phyloP scores from a whole-genome alignment of 2,329 filamentous ascomycete species.

The Pseudopithomyces maydicus region DNA sequence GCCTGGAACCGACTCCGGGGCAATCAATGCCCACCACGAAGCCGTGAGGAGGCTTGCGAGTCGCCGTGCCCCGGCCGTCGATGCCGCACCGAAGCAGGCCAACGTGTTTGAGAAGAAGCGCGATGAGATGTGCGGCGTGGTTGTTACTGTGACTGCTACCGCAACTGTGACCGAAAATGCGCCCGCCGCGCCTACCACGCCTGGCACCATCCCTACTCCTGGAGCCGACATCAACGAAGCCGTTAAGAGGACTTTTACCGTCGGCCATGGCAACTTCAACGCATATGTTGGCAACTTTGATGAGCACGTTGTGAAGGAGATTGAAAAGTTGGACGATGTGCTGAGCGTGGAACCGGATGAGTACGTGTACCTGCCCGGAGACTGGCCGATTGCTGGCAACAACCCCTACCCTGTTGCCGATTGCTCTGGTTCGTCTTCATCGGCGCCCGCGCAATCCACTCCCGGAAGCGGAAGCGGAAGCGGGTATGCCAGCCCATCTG shows the following conservation, averaged over 20 bases:
- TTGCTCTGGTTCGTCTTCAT: not conserved
- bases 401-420: slow-evolving; percentile 2
- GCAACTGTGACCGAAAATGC: not conserved
- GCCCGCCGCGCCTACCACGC: not conserved
- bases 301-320: slow-evolving; percentile 42
- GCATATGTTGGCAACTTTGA: slow-evolving; percentile 53
- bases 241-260: slow-evolving; percentile 2
- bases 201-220: not conserved
- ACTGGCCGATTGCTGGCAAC: not conserved
- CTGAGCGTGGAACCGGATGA: slow-evolving; percentile 8
- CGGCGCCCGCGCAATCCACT: not conserved
- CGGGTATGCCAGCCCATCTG: not conserved
- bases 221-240: not conserved
- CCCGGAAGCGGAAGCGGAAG: not conserved
- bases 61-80: slow-evolving; percentile 2
- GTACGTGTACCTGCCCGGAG: slow-evolving; percentile 3
- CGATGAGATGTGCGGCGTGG: not conserved
- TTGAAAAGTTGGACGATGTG: slow-evolving; percentile 3
- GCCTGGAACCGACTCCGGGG: slow-evolving; percentile 20
- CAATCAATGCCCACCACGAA: slow-evolving; percentile 16
- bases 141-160: not conserved
- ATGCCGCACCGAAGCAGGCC: not conserved
- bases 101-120: not conserved
- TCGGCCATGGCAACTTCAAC: slow-evolving; percentile 12
- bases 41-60: slow-evolving; percentile 17